Evolutionary conservation across 306 rosid species (phyloP), one percentile per base, ranked within the genome.

Genomic region (Acacia acuminata): DNA sequence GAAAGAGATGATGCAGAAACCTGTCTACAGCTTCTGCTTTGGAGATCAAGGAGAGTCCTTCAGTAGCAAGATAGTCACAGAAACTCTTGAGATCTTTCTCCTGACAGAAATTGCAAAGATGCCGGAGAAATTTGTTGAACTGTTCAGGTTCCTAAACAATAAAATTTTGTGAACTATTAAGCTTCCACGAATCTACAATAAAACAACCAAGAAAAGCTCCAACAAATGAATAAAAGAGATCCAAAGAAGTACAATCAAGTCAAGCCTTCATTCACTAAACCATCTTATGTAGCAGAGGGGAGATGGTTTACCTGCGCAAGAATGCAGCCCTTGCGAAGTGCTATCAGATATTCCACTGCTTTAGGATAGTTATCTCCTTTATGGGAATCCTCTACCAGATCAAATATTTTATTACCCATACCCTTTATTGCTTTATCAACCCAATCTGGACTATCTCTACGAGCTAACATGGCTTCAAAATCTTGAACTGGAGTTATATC

Each of bases 271-370:
- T 20, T 60, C 63, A 32, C 32, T 32, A 20, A 64, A 73, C 71
- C 8, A 80, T 61, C 16, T 66, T 42, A 24, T 6, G 13, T 61
- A 70, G 27, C 34, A 82, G 36, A 66, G 55, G 65, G 45, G 20
- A 42, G 77, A 38, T 69, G 48, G 65, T 87, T 42, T 83, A 95
- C 99, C 89, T 93, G 98, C 88, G 88, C 98, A 68, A 86, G 82
- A 34, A 95, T 83, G 86, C 98, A 95, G 77, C 91, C 99, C 83
- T 92, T 93, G 64, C 99, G 98, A 81, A 95, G 96, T 61, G 87
- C 90, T 36, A 79, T 78, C 76, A 95, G 87, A 79, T 86, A 89
- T 65, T 88, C 94, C n/a, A 85, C 32, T 45, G 92, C 96, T 82
- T 87, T 90, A 44, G 89, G 73, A 86, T 86, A 90, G 58, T 88